Conservation (phyloP, 1,284 basidiomycete genomes). For the Coniferiporia weirii region DNA sequence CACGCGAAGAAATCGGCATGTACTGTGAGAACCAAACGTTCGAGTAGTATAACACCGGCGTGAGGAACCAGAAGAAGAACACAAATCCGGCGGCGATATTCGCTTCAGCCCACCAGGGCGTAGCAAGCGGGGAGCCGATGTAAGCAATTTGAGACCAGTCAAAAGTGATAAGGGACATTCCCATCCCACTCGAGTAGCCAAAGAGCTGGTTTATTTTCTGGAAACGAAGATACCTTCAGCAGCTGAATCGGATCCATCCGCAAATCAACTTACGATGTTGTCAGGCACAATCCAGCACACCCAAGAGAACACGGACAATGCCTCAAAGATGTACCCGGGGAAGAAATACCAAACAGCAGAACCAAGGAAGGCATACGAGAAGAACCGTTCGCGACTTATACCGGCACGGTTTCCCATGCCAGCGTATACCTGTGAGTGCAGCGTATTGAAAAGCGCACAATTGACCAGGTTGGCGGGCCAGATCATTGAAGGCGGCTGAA, state of each 20-base stretch:
- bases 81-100: constrained; percentile 42
- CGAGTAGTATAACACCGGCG: constrained; percentile 28
- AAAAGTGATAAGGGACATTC: constrained; percentile 18
- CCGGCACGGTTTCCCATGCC: constrained; percentile 29
- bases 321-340: constrained; percentile 33
- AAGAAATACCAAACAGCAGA: constrained; percentile 36
- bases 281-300: constrained; percentile 34
- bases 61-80: constrained; percentile 33
- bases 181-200: constrained; percentile 23
- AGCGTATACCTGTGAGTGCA: constrained; percentile 34
- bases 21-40: constrained; percentile 23
- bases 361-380: constrained; percentile 27
- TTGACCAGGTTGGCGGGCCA: constrained; percentile 39
- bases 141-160: constrained; percentile 20
- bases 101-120: constrained; percentile 30
- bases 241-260: background rate
- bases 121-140: constrained; percentile 19
- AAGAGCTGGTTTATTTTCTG: constrained; percentile 33
- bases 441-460: constrained; percentile 37
- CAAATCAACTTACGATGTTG: constrained; percentile 20
- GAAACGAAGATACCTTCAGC: background rate
- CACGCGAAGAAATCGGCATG: constrained; percentile 17
- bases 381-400: constrained; percentile 30
- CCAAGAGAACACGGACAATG: constrained; percentile 33
- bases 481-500: constrained; percentile 33